A percentile compares a stretch with the other conserved stretches of the same genome.
Evolutionary conservation across 2,329 filamentous ascomycete genomes (phyloP).

Genomic region (Pestalotiopsis sp.): DNA sequence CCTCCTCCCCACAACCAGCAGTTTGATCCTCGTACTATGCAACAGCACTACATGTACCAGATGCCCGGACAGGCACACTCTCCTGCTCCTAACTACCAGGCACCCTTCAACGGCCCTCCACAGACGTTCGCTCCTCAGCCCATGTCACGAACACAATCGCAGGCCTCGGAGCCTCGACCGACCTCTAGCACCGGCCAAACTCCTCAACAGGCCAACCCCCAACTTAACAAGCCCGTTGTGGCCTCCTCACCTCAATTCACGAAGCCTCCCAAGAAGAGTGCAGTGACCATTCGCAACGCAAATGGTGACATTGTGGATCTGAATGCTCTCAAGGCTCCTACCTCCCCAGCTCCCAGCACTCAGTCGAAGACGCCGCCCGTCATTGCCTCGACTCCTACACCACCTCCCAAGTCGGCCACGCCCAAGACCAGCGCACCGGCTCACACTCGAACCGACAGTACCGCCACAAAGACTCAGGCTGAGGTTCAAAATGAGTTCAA

Average conservation of each 20-base stretch:
- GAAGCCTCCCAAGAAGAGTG: constrained; percentile 65
- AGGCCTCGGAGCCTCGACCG: constrained; percentile 65
- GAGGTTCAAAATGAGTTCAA: constrained; percentile 84
- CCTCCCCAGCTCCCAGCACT: constrained; percentile 58
- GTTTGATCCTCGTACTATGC: constrained; percentile 44
- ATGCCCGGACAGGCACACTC: constrained; percentile 41
- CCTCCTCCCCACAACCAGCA: constrained; percentile 39
- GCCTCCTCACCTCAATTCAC: constrained; percentile 48
- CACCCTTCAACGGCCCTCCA: constrained; percentile 45
- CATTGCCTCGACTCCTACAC: constrained; percentile 76
- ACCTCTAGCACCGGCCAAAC: constrained; percentile 70
- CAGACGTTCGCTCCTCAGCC: constrained; percentile 53
- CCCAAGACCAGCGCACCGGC: constrained; percentile 51
- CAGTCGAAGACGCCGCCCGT: constrained; percentile 69
- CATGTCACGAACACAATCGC: constrained; percentile 86
- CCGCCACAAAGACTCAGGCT: constrained; percentile 71
- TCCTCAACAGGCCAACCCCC: constrained; percentile 66
- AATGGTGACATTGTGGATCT: constrained; percentile 77
- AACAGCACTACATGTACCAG: constrained; percentile 37
- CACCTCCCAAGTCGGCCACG: constrained; percentile 76
- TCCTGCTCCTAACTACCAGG: constrained; percentile 49
- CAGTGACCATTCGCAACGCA: constrained; percentile 82
- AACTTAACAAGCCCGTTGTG: constrained; percentile 47
- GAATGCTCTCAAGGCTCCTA: constrained; percentile 62
- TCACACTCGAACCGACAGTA: constrained; percentile 73